Base-by-base conservation (phyloP, 2,329 filamentous ascomycete genomes). In the Corynespora cassiicola region DNA sequence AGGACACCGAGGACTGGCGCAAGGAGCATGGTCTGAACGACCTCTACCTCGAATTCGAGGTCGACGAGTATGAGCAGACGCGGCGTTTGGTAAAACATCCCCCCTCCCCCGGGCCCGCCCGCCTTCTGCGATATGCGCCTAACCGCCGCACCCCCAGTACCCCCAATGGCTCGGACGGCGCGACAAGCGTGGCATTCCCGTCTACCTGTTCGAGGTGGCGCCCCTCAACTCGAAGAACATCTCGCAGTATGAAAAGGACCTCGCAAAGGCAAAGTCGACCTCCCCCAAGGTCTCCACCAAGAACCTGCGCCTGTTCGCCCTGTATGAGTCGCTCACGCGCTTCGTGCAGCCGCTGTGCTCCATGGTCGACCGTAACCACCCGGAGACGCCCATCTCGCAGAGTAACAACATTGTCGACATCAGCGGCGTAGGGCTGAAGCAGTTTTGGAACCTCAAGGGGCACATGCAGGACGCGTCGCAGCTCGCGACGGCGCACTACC, bases 321-420 rank as follows among this genome's bases (percentile, higher is more conserved):
- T 96, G 11, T 97, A 97, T 74, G 92, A 97, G 73, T 94, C 94
- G 70, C 78, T 96, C 40, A 90, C 87, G 22, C 81, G 87, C 54
- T 96, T 96, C 69, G 85, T 86, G 50, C 84, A 95, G 73, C 91
- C 92, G 3, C 73, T 96, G 28, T 91, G 88, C 72, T 88, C 89
- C 24, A 80, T 87, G 57, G 79, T 95, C 46, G 81, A 89, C 56
- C 81, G 91, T 57, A 82, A 85, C 6, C 75, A 88, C 64, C 79
- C 86, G 4, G 81, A 85, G 49, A 90, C 88, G n/a, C 92, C 92
- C 6, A 90, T 96, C 55, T 92, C 90, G 24, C 85, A 94, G 56
- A 91, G 87, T 61, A 96, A 88, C 57, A 96, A 96, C 71, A 95
- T 97, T 56, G 90, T 96, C 41, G 92, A 97, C 66, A 90, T 97